Evolutionary conservation across 2,329 filamentous ascomycete genomes (phyloP).

Genomic region (Lithohypha guttulata): DNA sequence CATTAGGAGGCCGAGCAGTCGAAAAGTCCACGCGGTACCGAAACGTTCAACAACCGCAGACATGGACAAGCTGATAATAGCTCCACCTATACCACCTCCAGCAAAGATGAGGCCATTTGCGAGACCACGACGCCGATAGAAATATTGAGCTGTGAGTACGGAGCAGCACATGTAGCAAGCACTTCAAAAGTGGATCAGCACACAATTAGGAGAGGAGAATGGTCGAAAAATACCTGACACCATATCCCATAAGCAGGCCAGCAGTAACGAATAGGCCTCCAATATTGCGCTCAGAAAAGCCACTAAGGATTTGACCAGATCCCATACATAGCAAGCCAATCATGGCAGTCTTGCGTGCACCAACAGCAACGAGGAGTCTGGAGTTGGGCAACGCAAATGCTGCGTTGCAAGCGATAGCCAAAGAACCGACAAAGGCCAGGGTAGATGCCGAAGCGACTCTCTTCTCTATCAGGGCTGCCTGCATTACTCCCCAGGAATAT

Average conservation of each 20-base stretch:
- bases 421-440: constrained; percentile 48
- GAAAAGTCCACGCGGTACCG: constrained; percentile 43
- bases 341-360: constrained; percentile 37
- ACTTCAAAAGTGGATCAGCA: background rate
- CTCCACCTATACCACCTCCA: constrained; percentile 46
- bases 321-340: constrained; percentile 44
- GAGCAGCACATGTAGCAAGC: constrained; percentile 37
- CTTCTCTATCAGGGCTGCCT: constrained; percentile 43
- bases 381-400: constrained; percentile 43
- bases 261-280: constrained; percentile 38
- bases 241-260: constrained; percentile 38
- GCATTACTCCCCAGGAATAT: constrained; percentile 51
- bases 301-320: constrained; percentile 36
- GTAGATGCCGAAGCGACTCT: constrained; percentile 40
- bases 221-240: constrained; percentile 26
- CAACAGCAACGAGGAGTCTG: constrained; percentile 39
- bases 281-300: constrained; percentile 36
- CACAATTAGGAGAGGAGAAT: constrained; percentile 21
- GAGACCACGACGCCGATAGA: constrained; percentile 41
- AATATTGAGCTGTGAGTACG: constrained; percentile 43
- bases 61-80: constrained; percentile 41
- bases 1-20: constrained; percentile 42
- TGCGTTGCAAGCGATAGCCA: constrained; percentile 41
- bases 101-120: constrained; percentile 46
- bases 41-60: constrained; percentile 37